Percentiles rank a stretch among this genome's conserved stretches.
Evolutionary conservation across 768 basidiomycete species (phyloP).

Genomic region (Hericium rajendrae): DNA sequence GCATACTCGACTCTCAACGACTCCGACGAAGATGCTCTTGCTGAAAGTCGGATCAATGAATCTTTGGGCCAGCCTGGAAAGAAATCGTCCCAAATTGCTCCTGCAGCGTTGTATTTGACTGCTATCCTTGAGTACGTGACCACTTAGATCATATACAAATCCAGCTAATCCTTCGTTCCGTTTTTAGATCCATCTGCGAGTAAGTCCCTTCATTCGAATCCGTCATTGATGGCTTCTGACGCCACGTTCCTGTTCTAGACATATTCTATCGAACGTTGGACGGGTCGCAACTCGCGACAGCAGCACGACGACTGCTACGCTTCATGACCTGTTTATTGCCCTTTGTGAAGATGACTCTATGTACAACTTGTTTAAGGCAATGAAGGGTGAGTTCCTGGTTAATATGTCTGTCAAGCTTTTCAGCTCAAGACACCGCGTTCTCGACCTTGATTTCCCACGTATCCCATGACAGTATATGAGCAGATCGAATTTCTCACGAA

Average conservation of each 20-base stretch:
- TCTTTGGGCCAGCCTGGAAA: constrained; percentile 36
- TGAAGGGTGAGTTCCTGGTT: constrained; percentile 55
- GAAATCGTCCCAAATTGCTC: constrained; percentile 47
- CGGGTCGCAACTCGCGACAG: constrained; percentile 82
- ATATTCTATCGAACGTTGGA: constrained; percentile 75
- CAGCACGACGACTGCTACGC: constrained; percentile 62
- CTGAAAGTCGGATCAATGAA: constrained; percentile 54
- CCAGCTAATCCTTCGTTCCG: constrained; percentile 13
- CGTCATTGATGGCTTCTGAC: constrained; percentile 1
- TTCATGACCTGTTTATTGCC: constrained; percentile 78
- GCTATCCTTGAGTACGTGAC: constrained; percentile 82
- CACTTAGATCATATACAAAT: neutral
- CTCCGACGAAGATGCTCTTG: constrained; percentile 61
- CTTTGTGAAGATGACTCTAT: constrained; percentile 86
- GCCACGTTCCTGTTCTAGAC: constrained; percentile 36
- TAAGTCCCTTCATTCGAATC: constrained; percentile 30
- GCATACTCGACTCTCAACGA: constrained; percentile 82
- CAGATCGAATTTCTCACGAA: constrained; percentile 67
- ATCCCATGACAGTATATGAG: constrained; percentile 48
- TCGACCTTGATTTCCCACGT: constrained; percentile 11
- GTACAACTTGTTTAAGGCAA: constrained; percentile 74
- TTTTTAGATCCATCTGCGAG: constrained; percentile 76
- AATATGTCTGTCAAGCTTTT: neutral
- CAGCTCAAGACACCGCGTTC: constrained; percentile 1
- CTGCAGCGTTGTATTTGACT: constrained; percentile 83